A percentile compares a stretch with the other conserved stretches of the same genome.
Evolutionary conservation across 257 asterid genomes (phyloP).

Genomic region (Eucommia ulmoides): DNA sequence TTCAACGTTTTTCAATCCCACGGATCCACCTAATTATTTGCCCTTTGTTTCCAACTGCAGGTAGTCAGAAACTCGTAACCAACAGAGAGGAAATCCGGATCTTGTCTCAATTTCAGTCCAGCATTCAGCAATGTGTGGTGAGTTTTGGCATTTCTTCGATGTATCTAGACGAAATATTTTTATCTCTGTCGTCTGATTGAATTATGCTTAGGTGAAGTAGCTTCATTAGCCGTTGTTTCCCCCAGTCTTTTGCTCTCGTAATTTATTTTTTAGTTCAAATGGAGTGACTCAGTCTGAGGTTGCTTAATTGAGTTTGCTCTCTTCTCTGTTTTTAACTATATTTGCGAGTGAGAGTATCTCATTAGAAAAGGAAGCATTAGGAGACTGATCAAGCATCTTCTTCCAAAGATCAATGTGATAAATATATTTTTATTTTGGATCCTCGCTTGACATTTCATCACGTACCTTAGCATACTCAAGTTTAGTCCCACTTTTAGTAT

Average conservation of each 20-base stretch:
- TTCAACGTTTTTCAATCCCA: neutral
- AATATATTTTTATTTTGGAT: no score
- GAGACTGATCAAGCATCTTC: no score
- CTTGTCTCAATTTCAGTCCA: conserved; percentile 62
- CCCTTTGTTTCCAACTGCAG: conserved; percentile 16
- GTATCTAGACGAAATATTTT: no score
- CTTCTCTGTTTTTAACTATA: neutral
- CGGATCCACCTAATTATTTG: neutral
- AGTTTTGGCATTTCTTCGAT: conserved; percentile 10
- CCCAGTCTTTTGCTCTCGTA: neutral
- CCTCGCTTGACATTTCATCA: no score
- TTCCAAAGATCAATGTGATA: no score
- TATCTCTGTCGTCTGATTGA: neutral
- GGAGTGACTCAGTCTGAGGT: neutral
- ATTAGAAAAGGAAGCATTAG: no score
- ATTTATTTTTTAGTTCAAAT: neutral
- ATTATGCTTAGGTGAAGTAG: no score
- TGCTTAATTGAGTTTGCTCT: neutral
- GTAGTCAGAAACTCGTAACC: conserved; percentile 19
- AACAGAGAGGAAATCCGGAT: conserved; percentile 26
- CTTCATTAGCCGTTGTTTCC: no score
- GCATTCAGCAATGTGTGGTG: conserved; percentile 87
- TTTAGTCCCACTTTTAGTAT: no score
- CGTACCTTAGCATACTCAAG: no score
- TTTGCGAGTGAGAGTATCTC: no score